phyloP scores from a whole-genome alignment of 2,329 filamentous ascomycete species.

The Sclerotinia sclerotiorum region DNA sequence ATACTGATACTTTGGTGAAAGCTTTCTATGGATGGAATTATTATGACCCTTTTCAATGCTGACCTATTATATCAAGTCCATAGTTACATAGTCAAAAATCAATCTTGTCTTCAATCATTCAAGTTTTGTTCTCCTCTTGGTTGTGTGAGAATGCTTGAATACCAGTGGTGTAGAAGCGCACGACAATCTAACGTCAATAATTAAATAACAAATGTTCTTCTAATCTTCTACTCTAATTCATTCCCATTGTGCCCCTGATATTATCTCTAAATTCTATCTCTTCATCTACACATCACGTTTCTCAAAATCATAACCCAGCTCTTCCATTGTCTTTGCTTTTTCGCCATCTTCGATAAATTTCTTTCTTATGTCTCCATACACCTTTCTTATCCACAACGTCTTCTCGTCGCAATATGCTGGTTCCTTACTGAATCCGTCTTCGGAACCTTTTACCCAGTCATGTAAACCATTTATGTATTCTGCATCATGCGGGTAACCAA shows the following conservation, averaged over 20 bases:
- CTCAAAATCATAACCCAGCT: slow-evolving; percentile 66
- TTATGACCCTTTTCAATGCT: slow-evolving; percentile 1
- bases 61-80: slow-evolving; percentile 5
- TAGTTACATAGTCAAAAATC: not conserved
- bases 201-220: not conserved
- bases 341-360: slow-evolving; percentile 68
- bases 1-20: slow-evolving; percentile 12
- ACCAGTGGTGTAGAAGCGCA: not conserved
- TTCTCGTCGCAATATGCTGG: slow-evolving; percentile 71
- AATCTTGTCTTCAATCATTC: not conserved
- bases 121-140: not conserved
- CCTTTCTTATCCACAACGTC: slow-evolving; percentile 69
- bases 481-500: slow-evolving; percentile 59
- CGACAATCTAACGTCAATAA: not conserved
- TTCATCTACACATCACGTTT: not conserved
- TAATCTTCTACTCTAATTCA: not conserved
- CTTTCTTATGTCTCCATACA: slow-evolving; percentile 68
- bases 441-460: slow-evolving; percentile 59
- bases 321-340: slow-evolving; percentile 62
- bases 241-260: not conserved
- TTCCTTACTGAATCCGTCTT: slow-evolving; percentile 55
- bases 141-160: not conserved
- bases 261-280: not conserved
- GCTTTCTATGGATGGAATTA: not conserved
- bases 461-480: slow-evolving; percentile 69